Percentiles rank a stretch among this genome's conserved stretches.
phyloP scores from a whole-genome alignment of 2,329 filamentous ascomycete genomes.

The Onygenales sp. region DNA sequence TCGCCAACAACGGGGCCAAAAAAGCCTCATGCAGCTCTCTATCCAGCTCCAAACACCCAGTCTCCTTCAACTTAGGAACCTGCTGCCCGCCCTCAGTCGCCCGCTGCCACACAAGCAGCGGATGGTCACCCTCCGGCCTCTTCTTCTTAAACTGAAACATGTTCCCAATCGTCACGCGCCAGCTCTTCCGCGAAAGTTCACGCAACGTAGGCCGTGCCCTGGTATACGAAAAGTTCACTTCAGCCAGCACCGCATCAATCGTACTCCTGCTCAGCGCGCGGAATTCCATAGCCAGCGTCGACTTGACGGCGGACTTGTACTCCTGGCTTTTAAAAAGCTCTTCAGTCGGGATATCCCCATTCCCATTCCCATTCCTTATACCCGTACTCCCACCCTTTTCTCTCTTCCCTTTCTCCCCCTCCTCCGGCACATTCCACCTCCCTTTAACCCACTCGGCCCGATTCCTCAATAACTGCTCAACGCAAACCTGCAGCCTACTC shows the following conservation, averaged over 20 bases:
- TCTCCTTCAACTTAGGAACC: conserved; percentile 29
- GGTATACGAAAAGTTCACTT: conserved; percentile 38
- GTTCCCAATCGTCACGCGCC: conserved; percentile 35
- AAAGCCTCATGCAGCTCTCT: conserved; percentile 30
- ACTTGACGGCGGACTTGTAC: conserved; percentile 34
- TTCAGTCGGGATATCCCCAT: conserved; percentile 25
- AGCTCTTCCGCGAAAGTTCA: conserved; percentile 34
- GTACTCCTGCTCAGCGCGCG: conserved; percentile 33
- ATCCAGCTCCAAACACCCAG: conserved; percentile 36
- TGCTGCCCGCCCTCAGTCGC: conserved; percentile 20
- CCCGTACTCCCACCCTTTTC: neutral
- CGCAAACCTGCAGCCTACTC: conserved; percentile 37
- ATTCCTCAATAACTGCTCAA: conserved; percentile 38
- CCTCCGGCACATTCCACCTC: conserved; percentile 33
- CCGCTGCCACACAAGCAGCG: conserved; percentile 31
- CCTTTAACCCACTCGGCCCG: conserved; percentile 39
- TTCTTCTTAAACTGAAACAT: conserved; percentile 35
- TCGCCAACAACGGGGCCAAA: conserved; percentile 27
- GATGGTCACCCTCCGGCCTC: conserved; percentile 30
- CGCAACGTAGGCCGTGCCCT: conserved; percentile 34
- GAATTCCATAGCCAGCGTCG: conserved; percentile 34
- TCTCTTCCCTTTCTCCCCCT: neutral
- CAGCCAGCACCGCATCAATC: conserved; percentile 38
- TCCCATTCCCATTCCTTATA: conserved; percentile 4
- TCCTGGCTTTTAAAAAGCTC: conserved; percentile 35